Evolutionary conservation across 805 yeast species (phyloP), one percentile per base, ranked within the genome.

Genomic region (Zygotorulaspora florentina): DNA sequence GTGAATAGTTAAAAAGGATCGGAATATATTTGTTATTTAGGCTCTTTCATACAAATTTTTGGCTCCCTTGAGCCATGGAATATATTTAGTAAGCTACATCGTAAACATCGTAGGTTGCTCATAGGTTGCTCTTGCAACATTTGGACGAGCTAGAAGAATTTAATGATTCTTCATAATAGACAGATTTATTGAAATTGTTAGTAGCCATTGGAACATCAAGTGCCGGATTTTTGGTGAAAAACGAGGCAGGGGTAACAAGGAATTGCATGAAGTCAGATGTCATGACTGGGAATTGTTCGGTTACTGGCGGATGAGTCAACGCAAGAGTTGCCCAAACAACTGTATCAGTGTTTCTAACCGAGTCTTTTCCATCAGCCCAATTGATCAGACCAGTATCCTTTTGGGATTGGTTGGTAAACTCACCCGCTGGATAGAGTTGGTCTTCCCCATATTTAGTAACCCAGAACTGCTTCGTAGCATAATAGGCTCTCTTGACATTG

Each of bases 231-330:
- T 71, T 79, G 57, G 80, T 81, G 62, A 85, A 85, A 78, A 85
- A 85, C 46, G 86, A 85, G 56, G 77, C 72, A 43, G 95, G 95
- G 38, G 75, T 73, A 46, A 85, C 73, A 47, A 77, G 73, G 55
- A 85, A 80, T 57, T 75, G 79, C 70, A 83, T 81, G 52, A 80
- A 81, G 68, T 85, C 95, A 46, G 83, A 86, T 28, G 93, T 90
- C 95, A 85, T 85, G 42, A 85, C 90, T 40, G 95, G 95, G 83
- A 86, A 85, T 66, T 85, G 91, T 69, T 85, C 95, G 30, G 83
- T 80, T 59, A 87, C 76, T 57, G 93, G 93, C 58, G 85, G 77
- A 62, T 85, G 95, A 3, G 91, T 85, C 70, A 85, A 76, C 23
- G 87, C 89, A 62, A 85, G 64, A 38, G 93, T 85, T 53, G 86